A percentile compares a stretch with the other conserved stretches of the same genome.
Evolutionary conservation across 345 rosid species (phyloP).

Genomic region (Linum lewisii): DNA sequence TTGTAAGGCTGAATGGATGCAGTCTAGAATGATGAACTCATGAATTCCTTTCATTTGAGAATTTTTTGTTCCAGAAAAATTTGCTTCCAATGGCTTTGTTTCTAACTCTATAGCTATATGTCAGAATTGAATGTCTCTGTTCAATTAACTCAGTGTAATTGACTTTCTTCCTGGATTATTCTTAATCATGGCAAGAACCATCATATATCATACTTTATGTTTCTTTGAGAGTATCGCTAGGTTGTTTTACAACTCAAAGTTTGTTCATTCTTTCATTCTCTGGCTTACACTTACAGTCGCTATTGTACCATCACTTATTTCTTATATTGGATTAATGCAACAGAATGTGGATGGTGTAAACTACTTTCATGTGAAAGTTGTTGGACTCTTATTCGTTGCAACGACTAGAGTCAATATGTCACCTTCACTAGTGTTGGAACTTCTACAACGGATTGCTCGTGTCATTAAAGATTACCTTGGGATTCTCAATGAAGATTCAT

Average conservation of each 20-base stretch:
- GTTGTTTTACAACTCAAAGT: not conserved
- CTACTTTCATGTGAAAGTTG: constrained; percentile 96
- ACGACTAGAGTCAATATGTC: constrained; percentile 88
- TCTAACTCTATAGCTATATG: no score
- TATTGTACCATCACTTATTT: not conserved
- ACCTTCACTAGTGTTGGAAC: constrained; percentile 95
- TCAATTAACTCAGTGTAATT: not conserved
- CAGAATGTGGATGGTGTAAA: constrained; percentile 94
- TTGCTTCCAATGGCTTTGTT: no score
- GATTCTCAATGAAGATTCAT: constrained; percentile 86
- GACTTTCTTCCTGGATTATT: not conserved
- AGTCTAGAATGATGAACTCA: not conserved
- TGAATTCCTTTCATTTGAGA: no score
- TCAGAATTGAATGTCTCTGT: not conserved
- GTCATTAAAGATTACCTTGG: constrained; percentile 97
- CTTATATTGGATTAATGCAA: not conserved
- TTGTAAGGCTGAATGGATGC: not conserved
- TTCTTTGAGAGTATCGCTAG: not conserved
- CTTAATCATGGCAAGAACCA: not conserved
- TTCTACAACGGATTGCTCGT: constrained; percentile 89
- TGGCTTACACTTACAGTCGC: not conserved
- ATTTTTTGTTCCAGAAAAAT: no score
- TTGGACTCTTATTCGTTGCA: constrained; percentile 84
- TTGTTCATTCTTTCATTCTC: not conserved
- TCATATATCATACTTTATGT: not conserved